A percentile compares a stretch with the other conserved stretches of the same genome.
Conservation (phyloP, 208 protist genomes). For the Jaenimonas drosophilae region DNA sequence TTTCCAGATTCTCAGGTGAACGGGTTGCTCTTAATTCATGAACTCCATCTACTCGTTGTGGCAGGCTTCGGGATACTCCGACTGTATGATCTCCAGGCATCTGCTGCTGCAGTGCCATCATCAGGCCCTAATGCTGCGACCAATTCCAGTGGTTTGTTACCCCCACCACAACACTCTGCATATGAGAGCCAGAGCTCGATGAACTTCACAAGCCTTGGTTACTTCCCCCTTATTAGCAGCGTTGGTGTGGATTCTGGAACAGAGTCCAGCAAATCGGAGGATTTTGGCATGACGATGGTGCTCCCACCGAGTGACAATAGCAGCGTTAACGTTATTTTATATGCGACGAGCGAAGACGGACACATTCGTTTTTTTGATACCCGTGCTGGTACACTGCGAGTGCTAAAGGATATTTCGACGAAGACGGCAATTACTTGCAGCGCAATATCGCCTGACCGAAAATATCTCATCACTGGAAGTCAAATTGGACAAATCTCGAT, state of each 20-base stretch:
- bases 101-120: neutral
- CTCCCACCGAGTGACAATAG: neutral
- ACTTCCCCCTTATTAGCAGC: conserved; percentile 26
- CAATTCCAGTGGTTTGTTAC: too few relatives aligned
- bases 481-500: conserved; percentile 76
- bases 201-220: conserved; percentile 76
- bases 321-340: conserved; percentile 11
- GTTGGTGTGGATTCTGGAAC: neutral
- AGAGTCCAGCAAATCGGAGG: neutral
- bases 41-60: conserved; percentile 53
- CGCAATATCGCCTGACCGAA: conserved; percentile 45
- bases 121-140: neutral
- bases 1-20: conserved; percentile 83
- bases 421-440: conserved; percentile 77
- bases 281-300: neutral
- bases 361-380: conserved; percentile 79
- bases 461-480: conserved; percentile 68
- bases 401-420: conserved; percentile 63
- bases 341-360: conserved; percentile 75
- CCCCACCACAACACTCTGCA: conserved; percentile 39
- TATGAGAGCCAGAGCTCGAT: conserved; percentile 68
- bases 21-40: conserved; percentile 35
- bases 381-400: conserved; percentile 22
- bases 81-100: conserved; percentile 35
- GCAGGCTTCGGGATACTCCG: conserved; percentile 60